Percentiles rank a stretch among this genome's conserved stretches.
Evolutionary conservation across 1,284 basidiomycete species (phyloP).

Genomic region (Ustilago hordei): DNA sequence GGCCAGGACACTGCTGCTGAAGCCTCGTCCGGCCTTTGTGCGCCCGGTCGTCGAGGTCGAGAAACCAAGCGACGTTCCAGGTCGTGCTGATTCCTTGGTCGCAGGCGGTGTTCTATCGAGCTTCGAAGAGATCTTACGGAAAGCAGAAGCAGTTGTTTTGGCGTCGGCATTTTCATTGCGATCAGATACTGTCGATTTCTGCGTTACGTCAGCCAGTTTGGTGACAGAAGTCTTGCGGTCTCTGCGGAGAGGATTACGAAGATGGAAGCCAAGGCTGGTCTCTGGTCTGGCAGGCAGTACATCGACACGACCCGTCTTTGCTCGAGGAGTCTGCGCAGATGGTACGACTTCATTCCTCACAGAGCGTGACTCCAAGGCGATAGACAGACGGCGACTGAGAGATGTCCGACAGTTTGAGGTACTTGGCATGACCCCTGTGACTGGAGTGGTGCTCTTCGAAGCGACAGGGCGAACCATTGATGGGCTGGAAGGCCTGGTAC

Average conservation of each 20-base stretch:
- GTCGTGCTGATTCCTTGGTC: background rate
- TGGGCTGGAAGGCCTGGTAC: constrained; percentile 10
- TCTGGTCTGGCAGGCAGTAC: constrained; percentile 25
- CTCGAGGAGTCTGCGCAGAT: constrained; percentile 17
- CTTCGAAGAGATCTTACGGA: constrained; percentile 29
- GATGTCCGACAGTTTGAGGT: constrained; percentile 1
- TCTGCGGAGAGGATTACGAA: constrained; percentile 36
- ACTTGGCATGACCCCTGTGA: constrained; percentile 1
- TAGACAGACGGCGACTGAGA: constrained; percentile 28
- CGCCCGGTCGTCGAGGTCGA: background rate
- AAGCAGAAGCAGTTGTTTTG: constrained; percentile 10
- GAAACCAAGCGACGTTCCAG: constrained; percentile 37
- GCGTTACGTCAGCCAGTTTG: background rate
- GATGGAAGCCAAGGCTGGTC: constrained; percentile 37
- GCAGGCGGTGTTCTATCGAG: constrained; percentile 12
- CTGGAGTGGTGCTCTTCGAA: constrained; percentile 7
- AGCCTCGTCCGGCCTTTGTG: constrained; percentile 8
- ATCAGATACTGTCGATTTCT: background rate
- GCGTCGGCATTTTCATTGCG: background rate
- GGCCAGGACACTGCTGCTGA: constrained; percentile 36
- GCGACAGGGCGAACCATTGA: constrained; percentile 8
- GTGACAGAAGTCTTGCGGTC: constrained; percentile 26
- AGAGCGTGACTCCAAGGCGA: constrained; percentile 23
- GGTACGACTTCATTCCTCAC: constrained; percentile 3
- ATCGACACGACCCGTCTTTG: background rate